Base-by-base conservation (phyloP, 2,329 filamentous ascomycete species). In the Harringtonia aguacate region DNA sequence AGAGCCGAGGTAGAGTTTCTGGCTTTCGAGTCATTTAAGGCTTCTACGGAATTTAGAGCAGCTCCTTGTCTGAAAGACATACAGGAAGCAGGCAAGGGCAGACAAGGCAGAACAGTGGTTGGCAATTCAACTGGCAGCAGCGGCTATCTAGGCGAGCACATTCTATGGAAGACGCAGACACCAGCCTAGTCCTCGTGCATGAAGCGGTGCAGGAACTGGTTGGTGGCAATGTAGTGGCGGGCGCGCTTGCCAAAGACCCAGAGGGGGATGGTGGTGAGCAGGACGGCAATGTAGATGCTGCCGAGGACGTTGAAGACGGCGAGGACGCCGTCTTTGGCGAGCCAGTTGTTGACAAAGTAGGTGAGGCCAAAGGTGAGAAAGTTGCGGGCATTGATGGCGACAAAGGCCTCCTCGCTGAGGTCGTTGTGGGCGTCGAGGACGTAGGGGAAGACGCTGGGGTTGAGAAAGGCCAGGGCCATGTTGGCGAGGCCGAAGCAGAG, bases 331-430 rank as follows among this genome's bases (percentile, higher is more conserved):
- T 63, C 58, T 36, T 50, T 56, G 8, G 50, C 56, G 3, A 65
- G 50, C 64, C 64, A 66, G 48, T 58, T 56, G 43, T 65, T 65
- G 48, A 64, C 61, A 47, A 65, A 65, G 40, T 65, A 68, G 2
- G 66, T 69, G 39, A 70, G 48, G 2, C 65, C 66, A 46, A 71
- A 72, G 0, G 66, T 69, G 13, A 72, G 48, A 27, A 72, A 48
- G 44, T 70, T 70, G 42, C 68, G 60, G 6, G 67, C 64, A 46
- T 71, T 72, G 55, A 72, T 70, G 14, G 68, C 68, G 17, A 72
- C 69, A 48, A 73, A 70, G 2, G 68, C 68, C 70, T 69, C 50
- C 29, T 52, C 50, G 35, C 64, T 66, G 33, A 69, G 52, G 53
- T 69, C 67, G 27, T 63, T 65, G 43, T 69, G 54, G 33, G 63